phyloP scores from a whole-genome alignment of 306 rosid species.

The Fragaria iinumae region DNA sequence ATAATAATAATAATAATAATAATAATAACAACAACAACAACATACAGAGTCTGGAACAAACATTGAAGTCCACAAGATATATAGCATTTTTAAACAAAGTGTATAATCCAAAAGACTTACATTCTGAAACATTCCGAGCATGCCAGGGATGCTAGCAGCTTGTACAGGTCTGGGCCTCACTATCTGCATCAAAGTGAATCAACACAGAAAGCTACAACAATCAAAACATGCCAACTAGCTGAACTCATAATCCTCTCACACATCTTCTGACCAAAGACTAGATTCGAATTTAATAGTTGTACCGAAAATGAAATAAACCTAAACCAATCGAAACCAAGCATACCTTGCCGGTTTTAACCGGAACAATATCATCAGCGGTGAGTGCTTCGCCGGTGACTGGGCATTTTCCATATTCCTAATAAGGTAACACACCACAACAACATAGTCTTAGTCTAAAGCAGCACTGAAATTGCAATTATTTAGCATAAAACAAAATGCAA shows the following conservation, averaged over 20 bases:
- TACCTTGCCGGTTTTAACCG: constrained; percentile 91
- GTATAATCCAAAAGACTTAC: constrained; percentile 47
- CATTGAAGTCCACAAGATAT: not conserved
- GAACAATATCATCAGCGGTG: constrained; percentile 70
- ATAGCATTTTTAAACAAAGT: not conserved
- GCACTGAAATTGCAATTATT: not conserved
- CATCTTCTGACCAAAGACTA: not conserved
- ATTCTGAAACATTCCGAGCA: constrained; percentile 97
- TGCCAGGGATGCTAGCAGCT: constrained; percentile 99
- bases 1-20: no score
- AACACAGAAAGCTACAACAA: not conserved
- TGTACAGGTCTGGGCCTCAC: constrained; percentile 97
- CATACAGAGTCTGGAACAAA: not conserved
- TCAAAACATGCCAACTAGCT: not conserved
- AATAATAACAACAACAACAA: not conserved
- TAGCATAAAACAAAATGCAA: not conserved
- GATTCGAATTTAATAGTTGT: not conserved
- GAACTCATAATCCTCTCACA: not conserved
- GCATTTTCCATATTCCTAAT: constrained; percentile 93
- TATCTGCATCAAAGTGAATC: constrained; percentile 52
- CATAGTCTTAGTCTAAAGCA: not conserved
- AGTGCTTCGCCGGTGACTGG: constrained; percentile 89
- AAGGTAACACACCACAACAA: constrained; percentile 8
- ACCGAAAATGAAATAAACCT: no score
- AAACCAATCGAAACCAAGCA: constrained; percentile 6